Evolutionary conservation across 768 basidiomycete genomes (phyloP).

Genomic region (Cyathus striatus): DNA sequence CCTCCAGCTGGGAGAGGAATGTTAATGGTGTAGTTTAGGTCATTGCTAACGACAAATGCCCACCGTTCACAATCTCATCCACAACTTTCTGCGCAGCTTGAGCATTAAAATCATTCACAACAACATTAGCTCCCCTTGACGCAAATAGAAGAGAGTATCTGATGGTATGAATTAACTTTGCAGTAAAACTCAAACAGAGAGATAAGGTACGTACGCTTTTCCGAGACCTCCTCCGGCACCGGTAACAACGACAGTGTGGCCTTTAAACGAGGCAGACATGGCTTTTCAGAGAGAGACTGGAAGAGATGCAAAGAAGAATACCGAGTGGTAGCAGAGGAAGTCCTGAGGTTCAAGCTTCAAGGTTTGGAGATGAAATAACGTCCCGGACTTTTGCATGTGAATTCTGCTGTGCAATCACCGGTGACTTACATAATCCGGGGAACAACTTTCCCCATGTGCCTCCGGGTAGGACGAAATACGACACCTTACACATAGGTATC

Average conservation of each 20-base stretch:
- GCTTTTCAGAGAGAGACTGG: no score
- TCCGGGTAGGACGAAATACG: no score
- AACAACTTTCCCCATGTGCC: no score
- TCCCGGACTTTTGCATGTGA: no score
- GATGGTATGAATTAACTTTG: slow-evolving; percentile 6
- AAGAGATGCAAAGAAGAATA: no score
- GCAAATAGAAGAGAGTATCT: slow-evolving; percentile 92
- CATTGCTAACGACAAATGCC: slow-evolving; percentile 12
- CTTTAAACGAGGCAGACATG: slow-evolving; percentile 75
- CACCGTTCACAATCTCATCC: slow-evolving; percentile 80
- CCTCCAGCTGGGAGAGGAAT: slow-evolving; percentile 64
- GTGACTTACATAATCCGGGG: no score
- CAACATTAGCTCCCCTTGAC: slow-evolving; percentile 88
- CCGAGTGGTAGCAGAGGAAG: no score
- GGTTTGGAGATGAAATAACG: no score
- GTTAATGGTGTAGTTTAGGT: slow-evolving; percentile 1
- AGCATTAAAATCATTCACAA: slow-evolving; percentile 91
- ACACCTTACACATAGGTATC: no score
- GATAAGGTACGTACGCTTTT: slow-evolving; percentile 58
- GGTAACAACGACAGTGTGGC: slow-evolving; percentile 90
- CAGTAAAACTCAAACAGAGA: neutral
- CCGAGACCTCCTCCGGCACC: slow-evolving; percentile 96
- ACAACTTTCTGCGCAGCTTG: slow-evolving; percentile 90
- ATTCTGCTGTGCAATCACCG: no score
- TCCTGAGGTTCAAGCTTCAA: no score